Conservation (phyloP, 768 basidiomycete genomes). For the Rhodotorula paludigena region DNA sequence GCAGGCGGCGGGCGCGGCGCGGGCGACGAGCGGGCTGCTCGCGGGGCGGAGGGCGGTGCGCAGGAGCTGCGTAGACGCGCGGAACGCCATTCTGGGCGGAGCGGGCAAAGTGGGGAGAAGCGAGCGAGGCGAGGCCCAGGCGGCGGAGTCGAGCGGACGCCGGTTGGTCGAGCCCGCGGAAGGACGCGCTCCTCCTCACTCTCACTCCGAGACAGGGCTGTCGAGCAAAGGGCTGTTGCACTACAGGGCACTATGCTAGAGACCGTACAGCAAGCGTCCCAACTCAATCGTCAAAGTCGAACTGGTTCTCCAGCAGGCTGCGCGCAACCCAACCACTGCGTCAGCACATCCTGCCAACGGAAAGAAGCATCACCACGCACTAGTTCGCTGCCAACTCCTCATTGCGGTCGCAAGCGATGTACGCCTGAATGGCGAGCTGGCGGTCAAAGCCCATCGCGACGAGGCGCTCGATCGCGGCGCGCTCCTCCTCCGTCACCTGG, state of each 20-base stretch:
- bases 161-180: background rate
- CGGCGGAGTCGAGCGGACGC: background rate
- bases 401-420: conserved; percentile 90
- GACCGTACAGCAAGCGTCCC: background rate
- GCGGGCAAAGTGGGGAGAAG: background rate
- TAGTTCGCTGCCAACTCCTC: conserved; percentile 95
- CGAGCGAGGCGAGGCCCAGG: background rate
- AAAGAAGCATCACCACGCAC: conserved; percentile 8
- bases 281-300: conserved; percentile 31
- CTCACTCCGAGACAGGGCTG: no score
- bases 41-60: conserved; percentile 4
- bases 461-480: conserved; percentile 81
- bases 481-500: conserved; percentile 78
- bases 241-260: background rate
- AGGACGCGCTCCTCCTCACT: background rate
- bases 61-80: background rate
- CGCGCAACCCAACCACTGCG: background rate
- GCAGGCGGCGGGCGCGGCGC: background rate
- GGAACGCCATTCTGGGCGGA: conserved; percentile 15
- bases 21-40: background rate
- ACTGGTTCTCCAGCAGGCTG: conserved; percentile 25
- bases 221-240: no score
- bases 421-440: conserved; percentile 77
- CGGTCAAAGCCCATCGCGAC: conserved; percentile 81
- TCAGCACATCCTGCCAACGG: no score